Base-by-base conservation (phyloP, 1,284 basidiomycete species). In the Microbotryum violaceum region DNA sequence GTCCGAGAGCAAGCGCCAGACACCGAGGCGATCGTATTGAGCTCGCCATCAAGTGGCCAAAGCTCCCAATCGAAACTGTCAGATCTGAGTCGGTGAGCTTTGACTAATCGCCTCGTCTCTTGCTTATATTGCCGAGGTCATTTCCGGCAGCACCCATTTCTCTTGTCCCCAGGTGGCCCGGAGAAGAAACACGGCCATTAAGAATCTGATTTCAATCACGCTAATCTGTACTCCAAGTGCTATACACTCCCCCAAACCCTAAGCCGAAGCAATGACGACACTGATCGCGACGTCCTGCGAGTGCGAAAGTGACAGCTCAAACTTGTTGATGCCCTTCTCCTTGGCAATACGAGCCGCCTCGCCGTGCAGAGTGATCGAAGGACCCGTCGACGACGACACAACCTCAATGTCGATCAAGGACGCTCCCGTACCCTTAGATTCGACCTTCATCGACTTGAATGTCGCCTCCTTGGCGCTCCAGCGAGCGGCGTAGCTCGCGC, bases 361-460 rank as follows among this genome's bases (percentile, higher is more conserved):
- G n/a, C 91, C 91, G 70, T 87, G 82, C 31, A 97, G 82, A 58
- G 76, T 80, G 49, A 73, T 72, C 27, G 66, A 71, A 8, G 77
- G 77, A 25, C 79, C 80, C 44, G 75, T 70, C 20, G 73, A 62
- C 31, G 75, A 83, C 49, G 88, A 85, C 64, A 94, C 79, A 70
- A 98, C 94, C 78, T 97, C 96, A 69, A 98, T 97, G 67, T 97
- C 93, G 77, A 89, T 91, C 87, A 98, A 87, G 29, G 88, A 81
- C 20, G 94, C 91, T 18, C 84, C 89, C 7, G 92, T 91, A 49
- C 96, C 96, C 77, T 92, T 89, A 6, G 89, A 92, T 23, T 85
- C 79, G 48, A 93, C 87, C 42, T 89, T 88, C 18, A 98, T 82
- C n/a, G 91, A 89, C 79, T 98, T 98, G 85, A 98, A 97, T 23